phyloP scores from a whole-genome alignment of 1,284 basidiomycete species.

The Puccinia hordei region DNA sequence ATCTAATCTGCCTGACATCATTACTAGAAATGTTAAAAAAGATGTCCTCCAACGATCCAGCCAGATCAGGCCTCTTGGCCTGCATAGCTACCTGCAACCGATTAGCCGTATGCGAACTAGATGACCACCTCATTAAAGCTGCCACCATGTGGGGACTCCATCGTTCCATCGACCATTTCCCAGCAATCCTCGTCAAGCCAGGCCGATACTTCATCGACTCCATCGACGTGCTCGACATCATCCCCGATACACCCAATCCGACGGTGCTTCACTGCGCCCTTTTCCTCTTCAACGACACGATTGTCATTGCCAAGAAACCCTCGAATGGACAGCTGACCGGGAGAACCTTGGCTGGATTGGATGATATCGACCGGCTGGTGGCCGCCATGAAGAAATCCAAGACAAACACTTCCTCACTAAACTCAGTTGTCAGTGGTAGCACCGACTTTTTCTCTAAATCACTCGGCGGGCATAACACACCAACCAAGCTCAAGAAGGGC shows the following conservation, averaged over 20 bases:
- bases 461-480: conserved; percentile 59
- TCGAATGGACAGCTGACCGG: conserved; percentile 71
- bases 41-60: conserved; percentile 56
- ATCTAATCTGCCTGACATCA: background rate
- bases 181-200: conserved; percentile 78
- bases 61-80: conserved; percentile 70
- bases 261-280: conserved; percentile 76
- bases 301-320: conserved; percentile 86
- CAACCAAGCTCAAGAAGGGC: conserved; percentile 66
- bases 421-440: conserved; percentile 59
- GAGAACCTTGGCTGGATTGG: conserved; percentile 75
- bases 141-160: conserved; percentile 84
- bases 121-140: conserved; percentile 84
- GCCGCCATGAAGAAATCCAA: conserved; percentile 62
- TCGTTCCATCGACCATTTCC: conserved; percentile 85
- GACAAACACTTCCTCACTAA: conserved; percentile 52
- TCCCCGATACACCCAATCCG: conserved; percentile 59
- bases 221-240: conserved; percentile 86
- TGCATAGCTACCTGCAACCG: conserved; percentile 83
- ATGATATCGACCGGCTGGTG: conserved; percentile 75
- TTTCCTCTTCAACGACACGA: conserved; percentile 91
- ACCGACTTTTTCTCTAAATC: conserved; percentile 63
- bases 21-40: conserved; percentile 54
- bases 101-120: conserved; percentile 88
- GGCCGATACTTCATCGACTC: conserved; percentile 86